Evolutionary conservation across 352 stramenopile genomes (phyloP).

Genomic region (Phytophthora multivora): DNA sequence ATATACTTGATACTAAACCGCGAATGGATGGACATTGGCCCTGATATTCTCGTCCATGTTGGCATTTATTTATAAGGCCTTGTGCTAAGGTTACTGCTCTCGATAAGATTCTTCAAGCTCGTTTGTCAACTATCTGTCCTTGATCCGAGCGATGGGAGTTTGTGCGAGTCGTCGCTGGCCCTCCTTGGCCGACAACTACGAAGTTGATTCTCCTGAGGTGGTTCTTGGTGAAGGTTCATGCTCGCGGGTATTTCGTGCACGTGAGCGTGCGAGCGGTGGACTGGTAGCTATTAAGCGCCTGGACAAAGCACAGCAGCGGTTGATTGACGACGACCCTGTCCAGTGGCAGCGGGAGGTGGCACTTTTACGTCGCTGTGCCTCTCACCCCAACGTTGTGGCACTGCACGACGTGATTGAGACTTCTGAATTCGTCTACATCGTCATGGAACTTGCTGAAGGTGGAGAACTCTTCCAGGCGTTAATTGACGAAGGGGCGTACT

Average conservation of each 20-base stretch:
- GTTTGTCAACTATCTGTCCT: no score
- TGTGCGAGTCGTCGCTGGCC: conserved; percentile 44
- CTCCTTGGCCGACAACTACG: conserved; percentile 43
- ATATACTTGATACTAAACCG: not conserved
- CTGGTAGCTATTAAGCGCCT: conserved; percentile 70
- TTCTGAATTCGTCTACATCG: conserved; percentile 51
- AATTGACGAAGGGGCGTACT: conserved; percentile 76
- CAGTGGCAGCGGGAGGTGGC: conserved; percentile 59
- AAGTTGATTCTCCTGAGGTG: conserved; percentile 44
- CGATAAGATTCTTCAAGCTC: no score
- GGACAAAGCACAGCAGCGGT: conserved; percentile 36
- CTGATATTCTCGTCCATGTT: no score
- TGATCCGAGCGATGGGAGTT: conserved; percentile 41
- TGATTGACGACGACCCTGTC: conserved; percentile 9
- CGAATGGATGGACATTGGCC: no score
- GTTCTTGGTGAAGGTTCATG: conserved; percentile 55
- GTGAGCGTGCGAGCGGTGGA: conserved; percentile 35
- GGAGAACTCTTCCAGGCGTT: conserved; percentile 77
- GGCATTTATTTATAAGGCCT: no score
- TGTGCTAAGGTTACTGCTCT: no score
- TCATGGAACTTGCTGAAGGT: conserved; percentile 62
- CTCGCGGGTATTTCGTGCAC: conserved; percentile 55
- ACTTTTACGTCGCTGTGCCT: conserved; percentile 50
- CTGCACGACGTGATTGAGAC: conserved; percentile 61
- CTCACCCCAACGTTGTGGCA: conserved; percentile 64